phyloP scores from a whole-genome alignment of 2,329 filamentous ascomycete species.

The Venturia asperata region DNA sequence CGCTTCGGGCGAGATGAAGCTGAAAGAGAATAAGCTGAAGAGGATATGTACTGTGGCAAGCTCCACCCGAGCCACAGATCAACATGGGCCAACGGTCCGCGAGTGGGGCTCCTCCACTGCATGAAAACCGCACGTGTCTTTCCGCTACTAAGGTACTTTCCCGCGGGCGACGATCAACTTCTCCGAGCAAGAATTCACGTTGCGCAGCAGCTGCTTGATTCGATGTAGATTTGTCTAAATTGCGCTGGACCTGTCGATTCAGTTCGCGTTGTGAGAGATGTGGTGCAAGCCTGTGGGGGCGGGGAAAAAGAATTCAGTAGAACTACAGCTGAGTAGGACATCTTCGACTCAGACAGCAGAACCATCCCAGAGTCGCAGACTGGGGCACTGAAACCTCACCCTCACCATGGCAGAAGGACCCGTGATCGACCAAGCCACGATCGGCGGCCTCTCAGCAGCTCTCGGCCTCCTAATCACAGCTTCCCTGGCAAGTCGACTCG shows the following conservation, averaged over 20 bases:
- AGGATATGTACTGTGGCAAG: too few species aligned
- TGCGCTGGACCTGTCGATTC: too few species aligned
- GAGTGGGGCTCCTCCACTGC: background rate
- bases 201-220: too few species aligned
- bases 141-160: too few species aligned
- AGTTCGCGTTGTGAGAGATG: too few species aligned
- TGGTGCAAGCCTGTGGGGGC: too few species aligned
- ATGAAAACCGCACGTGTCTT: too few species aligned
- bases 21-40: background rate
- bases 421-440: constrained; percentile 43
- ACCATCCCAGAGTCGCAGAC: background rate
- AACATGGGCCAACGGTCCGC: background rate
- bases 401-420: constrained; percentile 20
- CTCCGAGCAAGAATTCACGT: too few species aligned
- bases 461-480: constrained; percentile 49
- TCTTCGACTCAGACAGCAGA: background rate
- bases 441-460: constrained; percentile 48
- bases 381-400: background rate
- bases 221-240: too few species aligned
- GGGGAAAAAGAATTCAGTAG: too few species aligned
- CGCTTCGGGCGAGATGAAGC: background rate
- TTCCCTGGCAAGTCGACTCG: constrained; percentile 41
- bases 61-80: background rate
- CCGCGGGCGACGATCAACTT: too few species aligned
- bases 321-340: too few species aligned